Evolutionary conservation across 1,284 basidiomycete species (phyloP), one percentile per base, ranked within the genome.

Genomic region (Flammula alnicola): DNA sequence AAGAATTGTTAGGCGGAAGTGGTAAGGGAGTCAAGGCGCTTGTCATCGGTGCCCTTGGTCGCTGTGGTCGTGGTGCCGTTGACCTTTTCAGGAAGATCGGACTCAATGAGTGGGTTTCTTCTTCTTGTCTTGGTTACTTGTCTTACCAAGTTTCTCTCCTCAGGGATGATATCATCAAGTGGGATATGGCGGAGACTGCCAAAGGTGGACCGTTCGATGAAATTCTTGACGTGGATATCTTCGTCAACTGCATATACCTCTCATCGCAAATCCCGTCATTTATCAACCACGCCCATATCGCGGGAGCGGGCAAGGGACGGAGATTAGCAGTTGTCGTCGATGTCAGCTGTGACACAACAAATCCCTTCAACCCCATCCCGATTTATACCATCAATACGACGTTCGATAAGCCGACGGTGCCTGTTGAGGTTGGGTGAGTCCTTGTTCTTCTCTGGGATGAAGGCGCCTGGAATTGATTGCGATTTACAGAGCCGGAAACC

Each of bases 211-310:
- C 97, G 0, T 99, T 98, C 79, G 75, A 85, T 54, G 95, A 98
- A 73, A 93, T 99, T 57, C 80, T 99, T 36, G 93, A 96, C 60
- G 96, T 95, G 56, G 97, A 99, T 74, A 87, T 99, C 65, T 98
- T 99, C 65, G 86, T 99, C 79, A 99, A 99, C 79, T 99, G 97
- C 83, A 99, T 99, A 72, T 99, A 99, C 74, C 88, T 99, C 52
- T 88, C 85, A 44, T 83, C 88, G 44, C 77, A 83, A 57, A 99
- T 99, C 60, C 94, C 95, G 11, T 81, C 90, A 44, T 99, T 99
- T 73, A 58, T 99, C 52, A 91, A 89, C 9, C 70, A 71, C 31
- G 86, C 93, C 39, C 84, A 84, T 57, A 88, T 98, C 61, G 72
- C 74, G 19, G 76, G 77, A 17, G 93, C 91, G 9, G 95, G 95